These are phyloP conservation scores for Cordyceps cateniannulata DNA, from an alignment of 2,329 filamentous ascomycete genomes.

Conservation along the genomic window DNA sequence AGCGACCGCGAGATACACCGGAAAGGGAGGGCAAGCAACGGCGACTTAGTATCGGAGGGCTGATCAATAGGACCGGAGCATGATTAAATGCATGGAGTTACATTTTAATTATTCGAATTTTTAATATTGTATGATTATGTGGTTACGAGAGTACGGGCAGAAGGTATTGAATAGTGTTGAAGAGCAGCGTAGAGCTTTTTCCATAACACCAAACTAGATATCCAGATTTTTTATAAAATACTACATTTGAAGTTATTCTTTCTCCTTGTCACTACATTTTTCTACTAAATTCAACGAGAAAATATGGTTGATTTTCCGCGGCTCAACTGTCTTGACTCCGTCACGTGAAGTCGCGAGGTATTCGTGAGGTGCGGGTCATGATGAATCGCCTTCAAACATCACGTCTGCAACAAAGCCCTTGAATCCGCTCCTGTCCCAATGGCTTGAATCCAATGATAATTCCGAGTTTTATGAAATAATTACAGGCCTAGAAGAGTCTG, in stretches of 20 bases:
- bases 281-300: background rate
- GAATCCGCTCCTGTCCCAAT: background rate
- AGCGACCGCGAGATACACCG: conserved; percentile 15
- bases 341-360: conserved; percentile 11
- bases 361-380: conserved; percentile 9
- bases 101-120: background rate
- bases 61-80: conserved; percentile 6
- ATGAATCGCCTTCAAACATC: background rate
- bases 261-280: background rate
- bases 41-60: conserved; percentile 12
- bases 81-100: background rate
- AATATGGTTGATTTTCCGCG: no score
- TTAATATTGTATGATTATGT: background rate
- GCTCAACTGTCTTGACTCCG: no score
- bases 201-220: background rate
- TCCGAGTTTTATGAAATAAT: background rate
- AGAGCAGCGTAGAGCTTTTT: background rate
- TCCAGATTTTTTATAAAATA: background rate
- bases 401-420: background rate
- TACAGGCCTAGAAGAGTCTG: background rate
- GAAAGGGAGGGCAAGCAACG: background rate
- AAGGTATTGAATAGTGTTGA: background rate
- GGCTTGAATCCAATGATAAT: background rate
- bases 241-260: background rate
- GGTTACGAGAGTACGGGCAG: background rate